phyloP scores from a whole-genome alignment of 208 protist genomes.

The Blastocrithidia nonstop region DNA sequence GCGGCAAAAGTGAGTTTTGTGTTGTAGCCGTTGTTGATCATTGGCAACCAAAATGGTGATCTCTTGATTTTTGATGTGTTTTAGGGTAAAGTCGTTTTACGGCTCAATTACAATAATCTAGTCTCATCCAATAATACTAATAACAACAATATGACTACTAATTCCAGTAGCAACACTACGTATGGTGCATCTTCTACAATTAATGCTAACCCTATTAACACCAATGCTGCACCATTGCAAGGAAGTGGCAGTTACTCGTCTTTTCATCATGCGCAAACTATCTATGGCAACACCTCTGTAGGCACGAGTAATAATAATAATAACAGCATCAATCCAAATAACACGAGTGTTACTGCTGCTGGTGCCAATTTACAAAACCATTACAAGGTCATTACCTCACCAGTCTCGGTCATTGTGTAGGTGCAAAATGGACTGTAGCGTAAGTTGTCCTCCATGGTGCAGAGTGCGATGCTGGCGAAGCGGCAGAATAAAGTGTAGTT shows the following conservation, averaged over 20 bases:
- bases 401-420: constrained; percentile 62
- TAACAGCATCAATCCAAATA: constrained; percentile 7
- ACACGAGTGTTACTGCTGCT: background rate
- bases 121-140: constrained; percentile 7
- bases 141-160: constrained; percentile 6
- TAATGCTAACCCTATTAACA: no score
- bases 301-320: no score
- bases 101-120: constrained; percentile 62
- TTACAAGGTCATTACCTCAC: constrained; percentile 32
- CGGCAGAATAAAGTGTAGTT: constrained; percentile 12
- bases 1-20: constrained; percentile 50
- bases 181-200: no score
- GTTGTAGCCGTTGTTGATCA: constrained; percentile 65
- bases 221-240: no score
- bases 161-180: constrained; percentile 6
- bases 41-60: constrained; percentile 78
- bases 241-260: no score
- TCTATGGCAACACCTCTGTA: no score
- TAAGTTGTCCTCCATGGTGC: constrained; percentile 20
- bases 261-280: no score
- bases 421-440: constrained; percentile 57
- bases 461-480: constrained; percentile 27
- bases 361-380: background rate
- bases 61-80: constrained; percentile 58
- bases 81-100: constrained; percentile 44